phyloP scores from a whole-genome alignment of 1,139 yeast species.

The Suhomyces panamericanus region DNA sequence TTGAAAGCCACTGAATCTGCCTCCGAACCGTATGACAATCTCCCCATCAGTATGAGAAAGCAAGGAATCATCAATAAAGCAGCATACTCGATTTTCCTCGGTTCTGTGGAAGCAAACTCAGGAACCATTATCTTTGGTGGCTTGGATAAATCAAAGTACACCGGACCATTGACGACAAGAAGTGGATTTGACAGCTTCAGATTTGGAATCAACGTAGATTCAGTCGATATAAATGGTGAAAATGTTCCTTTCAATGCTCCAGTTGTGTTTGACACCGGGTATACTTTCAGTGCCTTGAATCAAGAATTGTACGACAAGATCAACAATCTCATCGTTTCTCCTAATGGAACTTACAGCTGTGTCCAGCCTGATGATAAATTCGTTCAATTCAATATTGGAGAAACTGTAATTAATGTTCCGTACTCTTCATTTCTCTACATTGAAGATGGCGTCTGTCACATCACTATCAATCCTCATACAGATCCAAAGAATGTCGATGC shows the following conservation, averaged over 20 bases:
- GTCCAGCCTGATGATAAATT: constrained; percentile 2
- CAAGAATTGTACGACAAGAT: neutral
- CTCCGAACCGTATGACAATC: constrained; percentile 12
- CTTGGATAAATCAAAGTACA: constrained; percentile 20
- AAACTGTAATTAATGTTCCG: constrained; percentile 3
- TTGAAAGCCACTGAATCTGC: neutral
- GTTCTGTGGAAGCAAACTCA: constrained; percentile 10
- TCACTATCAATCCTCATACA: neutral
- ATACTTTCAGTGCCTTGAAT: neutral
- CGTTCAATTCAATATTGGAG: constrained; percentile 3
- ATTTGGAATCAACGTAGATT: constrained; percentile 1
- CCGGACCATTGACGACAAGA: constrained; percentile 17
- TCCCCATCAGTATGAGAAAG: constrained; percentile 22
- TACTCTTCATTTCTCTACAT: constrained; percentile 1
- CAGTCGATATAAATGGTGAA: neutral
- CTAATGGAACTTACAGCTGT: neutral
- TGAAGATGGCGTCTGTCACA: neutral
- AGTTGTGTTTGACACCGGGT: constrained; percentile 7
- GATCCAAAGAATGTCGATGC: neutral
- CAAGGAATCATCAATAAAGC: constrained; percentile 20
- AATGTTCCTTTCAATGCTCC: neutral
- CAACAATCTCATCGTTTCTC: neutral
- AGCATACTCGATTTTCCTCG: constrained; percentile 25
- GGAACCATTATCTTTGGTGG: constrained; percentile 24
- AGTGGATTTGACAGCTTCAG: neutral